phyloP scores from a whole-genome alignment of 129 eudicot species.

The Smallanthus sonchifolius region DNA sequence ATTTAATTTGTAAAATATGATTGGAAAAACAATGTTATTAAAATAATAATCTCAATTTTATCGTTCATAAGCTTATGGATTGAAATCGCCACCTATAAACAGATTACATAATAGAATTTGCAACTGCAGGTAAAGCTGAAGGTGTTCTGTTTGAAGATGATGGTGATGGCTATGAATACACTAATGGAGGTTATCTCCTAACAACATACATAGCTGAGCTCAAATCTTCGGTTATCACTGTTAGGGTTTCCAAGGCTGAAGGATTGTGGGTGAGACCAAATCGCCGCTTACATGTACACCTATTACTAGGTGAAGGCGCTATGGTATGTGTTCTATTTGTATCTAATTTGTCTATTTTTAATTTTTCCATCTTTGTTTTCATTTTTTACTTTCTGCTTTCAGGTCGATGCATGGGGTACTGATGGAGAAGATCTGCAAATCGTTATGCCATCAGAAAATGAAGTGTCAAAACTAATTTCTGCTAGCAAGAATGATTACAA shows the following conservation, averaged over 20 bases:
- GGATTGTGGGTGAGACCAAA: conserved; percentile 77
- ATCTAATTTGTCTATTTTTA: neutral
- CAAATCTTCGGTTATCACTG: conserved; percentile 54
- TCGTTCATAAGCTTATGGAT: neutral
- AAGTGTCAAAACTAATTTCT: conserved; percentile 50
- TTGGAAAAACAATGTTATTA: neutral
- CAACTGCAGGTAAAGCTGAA: conserved; percentile 74
- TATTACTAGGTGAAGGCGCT: conserved; percentile 80
- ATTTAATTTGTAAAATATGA: neutral
- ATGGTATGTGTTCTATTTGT: conserved; percentile 41
- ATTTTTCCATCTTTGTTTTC: neutral
- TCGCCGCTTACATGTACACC: conserved; percentile 64
- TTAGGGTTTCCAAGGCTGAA: conserved; percentile 59
- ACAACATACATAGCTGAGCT: conserved; percentile 80
- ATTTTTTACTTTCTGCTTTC: neutral
- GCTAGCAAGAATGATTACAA: conserved; percentile 47
- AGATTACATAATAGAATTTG: neutral
- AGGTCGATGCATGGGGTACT: conserved; percentile 81
- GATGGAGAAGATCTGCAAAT: conserved; percentile 79
- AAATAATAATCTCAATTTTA: neutral
- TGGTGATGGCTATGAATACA: conserved; percentile 91
- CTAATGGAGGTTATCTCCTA: conserved; percentile 55
- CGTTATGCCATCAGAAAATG: conserved; percentile 57
- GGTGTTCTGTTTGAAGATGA: conserved; percentile 92
- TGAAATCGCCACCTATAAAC: neutral